Conservation (phyloP, 1,284 basidiomycete genomes). For the Sanguinoderma infundibulare region DNA sequence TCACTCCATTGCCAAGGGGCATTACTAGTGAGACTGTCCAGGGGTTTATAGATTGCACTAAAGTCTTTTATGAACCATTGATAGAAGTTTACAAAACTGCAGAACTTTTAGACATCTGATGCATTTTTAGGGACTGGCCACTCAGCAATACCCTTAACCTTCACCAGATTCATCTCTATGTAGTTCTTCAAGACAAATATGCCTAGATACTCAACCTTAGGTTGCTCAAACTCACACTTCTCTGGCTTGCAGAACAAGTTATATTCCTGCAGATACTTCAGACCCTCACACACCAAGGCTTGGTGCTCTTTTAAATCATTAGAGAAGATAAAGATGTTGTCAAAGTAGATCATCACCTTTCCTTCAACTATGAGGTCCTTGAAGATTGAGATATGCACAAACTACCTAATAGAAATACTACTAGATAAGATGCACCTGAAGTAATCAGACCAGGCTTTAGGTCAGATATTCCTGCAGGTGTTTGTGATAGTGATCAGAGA, state of each 20-base stretch:
- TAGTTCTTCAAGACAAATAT: constrained; percentile 11
- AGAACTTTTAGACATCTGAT: constrained; percentile 29
- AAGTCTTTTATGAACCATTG: constrained; percentile 45
- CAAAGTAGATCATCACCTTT: neutral
- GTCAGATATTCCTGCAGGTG: no score
- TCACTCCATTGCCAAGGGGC: constrained; percentile 4
- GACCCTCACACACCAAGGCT: constrained; percentile 27
- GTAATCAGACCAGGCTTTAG: no score
- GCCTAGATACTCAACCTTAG: constrained; percentile 20
- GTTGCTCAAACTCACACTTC: constrained; percentile 38
- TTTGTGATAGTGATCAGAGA: no score
- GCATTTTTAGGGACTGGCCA: constrained; percentile 40
- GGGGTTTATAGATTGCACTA: constrained; percentile 34
- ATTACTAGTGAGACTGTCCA: constrained; percentile 32
- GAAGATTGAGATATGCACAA: constrained; percentile 6
- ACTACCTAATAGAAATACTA: no score
- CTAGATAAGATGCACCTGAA: no score
- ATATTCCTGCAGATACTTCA: constrained; percentile 33
- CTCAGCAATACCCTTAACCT: constrained; percentile 36
- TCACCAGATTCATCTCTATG: constrained; percentile 41
- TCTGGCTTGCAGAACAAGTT: constrained; percentile 23
- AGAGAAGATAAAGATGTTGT: constrained; percentile 7
- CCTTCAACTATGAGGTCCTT: neutral
- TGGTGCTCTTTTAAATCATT: neutral
- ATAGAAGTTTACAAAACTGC: constrained; percentile 39